These are phyloP conservation scores for Zelopaecilomyces penicillatus DNA, from an alignment of 2,329 filamentous ascomycete species.

Conservation along the genomic window DNA sequence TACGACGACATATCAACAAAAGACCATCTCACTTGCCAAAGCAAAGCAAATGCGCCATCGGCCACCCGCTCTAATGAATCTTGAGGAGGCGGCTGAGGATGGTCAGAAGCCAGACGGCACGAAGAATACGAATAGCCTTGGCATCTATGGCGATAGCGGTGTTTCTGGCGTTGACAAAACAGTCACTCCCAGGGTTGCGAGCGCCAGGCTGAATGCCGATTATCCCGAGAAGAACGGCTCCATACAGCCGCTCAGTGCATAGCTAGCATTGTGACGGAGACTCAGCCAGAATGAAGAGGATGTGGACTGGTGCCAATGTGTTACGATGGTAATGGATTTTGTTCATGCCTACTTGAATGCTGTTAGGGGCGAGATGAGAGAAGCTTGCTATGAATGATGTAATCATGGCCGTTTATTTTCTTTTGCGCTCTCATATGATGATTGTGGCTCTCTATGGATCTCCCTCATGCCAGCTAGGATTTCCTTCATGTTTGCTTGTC, in stretches of 20 bases:
- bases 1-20: constrained; percentile 90
- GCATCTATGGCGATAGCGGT: constrained; percentile 36
- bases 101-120: constrained; percentile 13
- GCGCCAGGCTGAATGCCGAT: constrained; percentile 20
- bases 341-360: too few relatives aligned
- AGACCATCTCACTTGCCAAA: constrained; percentile 88
- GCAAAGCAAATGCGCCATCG: constrained; percentile 81
- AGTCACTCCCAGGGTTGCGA: constrained; percentile 25
- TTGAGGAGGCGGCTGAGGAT: constrained; percentile 36
- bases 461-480: too few relatives aligned
- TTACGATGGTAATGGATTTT: not conserved
- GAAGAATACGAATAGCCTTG: constrained; percentile 29
- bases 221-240: constrained; percentile 17
- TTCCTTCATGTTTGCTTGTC: too few relatives aligned
- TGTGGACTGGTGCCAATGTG: constrained; percentile 1
- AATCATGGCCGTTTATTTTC: too few relatives aligned
- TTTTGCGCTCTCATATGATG: too few relatives aligned
- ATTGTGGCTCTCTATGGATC: too few relatives aligned
- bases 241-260: constrained; percentile 22
- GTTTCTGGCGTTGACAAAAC: constrained; percentile 35
- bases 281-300: constrained; percentile 3
- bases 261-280: constrained; percentile 15
- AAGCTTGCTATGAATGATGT: too few relatives aligned
- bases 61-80: constrained; percentile 77
- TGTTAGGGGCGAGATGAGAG: too few relatives aligned